Base-by-base conservation (phyloP, 192 early-diverging fungal species). In the Coemansia sp. region DNA sequence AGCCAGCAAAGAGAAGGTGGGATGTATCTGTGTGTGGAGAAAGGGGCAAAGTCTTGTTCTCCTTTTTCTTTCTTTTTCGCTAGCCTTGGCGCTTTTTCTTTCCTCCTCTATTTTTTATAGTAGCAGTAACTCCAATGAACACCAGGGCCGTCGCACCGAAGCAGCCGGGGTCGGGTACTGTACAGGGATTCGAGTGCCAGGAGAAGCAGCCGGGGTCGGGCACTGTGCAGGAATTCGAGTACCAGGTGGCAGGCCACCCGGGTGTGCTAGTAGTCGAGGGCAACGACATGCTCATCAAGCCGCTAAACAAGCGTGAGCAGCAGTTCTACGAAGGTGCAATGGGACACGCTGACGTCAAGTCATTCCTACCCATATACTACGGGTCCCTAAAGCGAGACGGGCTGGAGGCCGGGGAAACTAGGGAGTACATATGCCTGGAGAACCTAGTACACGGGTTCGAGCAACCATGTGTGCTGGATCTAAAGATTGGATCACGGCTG, bases 161-260 rank as follows among this genome's bases (percentile, higher is more conserved):
- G 13, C 29, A 32, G 16, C 38, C 30, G 2, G 32, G 39, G 11
- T 35, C 45, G 22, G 33, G 41, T 10, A 35, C 31, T 18, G 14
- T 51, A 1, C 10, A 23, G 22, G 1, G 5, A 8, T 37, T 37
- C 35, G 5, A 26, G 5, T 14, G 18, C 19, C 19, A 34, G 6
- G 31, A 19, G 16, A 17, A 28, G 13, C 29, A 32, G 16, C 38
- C 30, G 2, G 32, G 39, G 11, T 35, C 45, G 22, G 33, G 41
- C 13, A 35, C 31, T 18, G 14, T 51, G 2, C 37, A 38, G 19
- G 70, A 67, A 9, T 81, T 87, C 28, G 65, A 77, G 34, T 64
- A 80, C 47, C 92, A 95, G 71, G 79, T 95, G 13, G 88, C 85
- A 12, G 90, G 92, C 0, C 92, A 93, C 51, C 80, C 79, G 25